phyloP scores from a whole-genome alignment of 208 protist genomes.

The Leishmania aethiopica region DNA sequence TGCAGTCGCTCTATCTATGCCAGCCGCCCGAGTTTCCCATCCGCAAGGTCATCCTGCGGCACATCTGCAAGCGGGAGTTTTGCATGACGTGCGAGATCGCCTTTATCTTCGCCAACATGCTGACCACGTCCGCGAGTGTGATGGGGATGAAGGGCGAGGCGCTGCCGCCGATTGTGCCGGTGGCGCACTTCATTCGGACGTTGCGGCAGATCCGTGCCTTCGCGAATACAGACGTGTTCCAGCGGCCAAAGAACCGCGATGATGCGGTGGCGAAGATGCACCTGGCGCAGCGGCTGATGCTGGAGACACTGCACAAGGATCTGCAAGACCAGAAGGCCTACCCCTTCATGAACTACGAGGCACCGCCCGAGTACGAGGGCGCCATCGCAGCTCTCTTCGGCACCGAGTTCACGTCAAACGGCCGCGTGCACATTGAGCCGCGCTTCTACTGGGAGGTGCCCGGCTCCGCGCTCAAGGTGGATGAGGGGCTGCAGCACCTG shows the following conservation, averaged over 20 bases:
- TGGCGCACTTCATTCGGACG: constrained; percentile 79
- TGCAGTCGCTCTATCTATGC: constrained; percentile 89
- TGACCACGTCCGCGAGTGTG: constrained; percentile 60
- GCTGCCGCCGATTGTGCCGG: constrained; percentile 86
- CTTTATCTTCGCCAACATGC: constrained; percentile 90
- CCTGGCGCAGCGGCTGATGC: constrained; percentile 58
- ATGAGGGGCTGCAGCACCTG: constrained; percentile 90
- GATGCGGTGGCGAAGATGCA: constrained; percentile 90
- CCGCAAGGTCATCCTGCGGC: constrained; percentile 75
- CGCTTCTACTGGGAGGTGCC: constrained; percentile 92
- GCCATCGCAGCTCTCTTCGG: constrained; percentile 84
- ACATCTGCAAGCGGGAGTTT: constrained; percentile 84
- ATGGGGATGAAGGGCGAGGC: constrained; percentile 57
- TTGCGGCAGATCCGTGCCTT: constrained; percentile 77
- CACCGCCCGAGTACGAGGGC: constrained; percentile 67
- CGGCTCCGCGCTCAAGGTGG: constrained; percentile 86
- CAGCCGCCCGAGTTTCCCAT: constrained; percentile 84
- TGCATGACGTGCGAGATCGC: constrained; percentile 89
- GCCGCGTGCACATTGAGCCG: constrained; percentile 72
- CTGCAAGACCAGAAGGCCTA: constrained; percentile 83
- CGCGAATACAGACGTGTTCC: constrained; percentile 57
- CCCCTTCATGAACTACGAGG: constrained; percentile 69
- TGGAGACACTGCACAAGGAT: constrained; percentile 80
- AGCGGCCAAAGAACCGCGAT: constrained; percentile 72
- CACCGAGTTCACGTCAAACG: constrained; percentile 80